Evolutionary conservation across 306 rosid genomes (phyloP).

Genomic region (Vigna hirtella): DNA sequence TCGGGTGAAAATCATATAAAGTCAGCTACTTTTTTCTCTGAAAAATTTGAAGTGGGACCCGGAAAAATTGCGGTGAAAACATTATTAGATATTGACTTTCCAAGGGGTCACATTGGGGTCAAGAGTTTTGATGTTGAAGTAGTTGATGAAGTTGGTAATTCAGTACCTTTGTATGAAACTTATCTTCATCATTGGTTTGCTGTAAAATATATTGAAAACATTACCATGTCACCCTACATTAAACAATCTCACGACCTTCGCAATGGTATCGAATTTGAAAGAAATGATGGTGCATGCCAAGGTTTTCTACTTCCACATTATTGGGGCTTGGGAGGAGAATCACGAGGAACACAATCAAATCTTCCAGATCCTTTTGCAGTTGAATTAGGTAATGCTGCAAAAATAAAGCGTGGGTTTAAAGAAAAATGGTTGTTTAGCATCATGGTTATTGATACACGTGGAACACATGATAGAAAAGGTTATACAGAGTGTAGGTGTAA

Average conservation of each 20-base stretch:
- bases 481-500: neutral
- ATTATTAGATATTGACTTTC: neutral
- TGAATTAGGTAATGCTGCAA: neutral
- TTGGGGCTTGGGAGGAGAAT: neutral
- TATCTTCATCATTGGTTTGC: conserved; percentile 1
- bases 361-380: neutral
- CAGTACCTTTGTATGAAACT: conserved; percentile 20
- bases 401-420: neutral
- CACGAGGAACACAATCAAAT: neutral
- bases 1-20: neutral
- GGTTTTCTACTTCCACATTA: neutral
- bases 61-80: neutral
- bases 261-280: neutral
- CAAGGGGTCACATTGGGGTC: conserved; percentile 34
- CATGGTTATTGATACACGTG: neutral
- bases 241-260: neutral
- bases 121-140: conserved; percentile 38
- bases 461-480: neutral
- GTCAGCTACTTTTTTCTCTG: neutral
- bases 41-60: neutral
- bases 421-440: neutral
- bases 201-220: neutral
- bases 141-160: conserved; percentile 18
- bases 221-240: neutral
- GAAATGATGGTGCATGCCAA: neutral